phyloP scores from a whole-genome alignment of 805 yeast species.

The Torulaspora maleeae region DNA sequence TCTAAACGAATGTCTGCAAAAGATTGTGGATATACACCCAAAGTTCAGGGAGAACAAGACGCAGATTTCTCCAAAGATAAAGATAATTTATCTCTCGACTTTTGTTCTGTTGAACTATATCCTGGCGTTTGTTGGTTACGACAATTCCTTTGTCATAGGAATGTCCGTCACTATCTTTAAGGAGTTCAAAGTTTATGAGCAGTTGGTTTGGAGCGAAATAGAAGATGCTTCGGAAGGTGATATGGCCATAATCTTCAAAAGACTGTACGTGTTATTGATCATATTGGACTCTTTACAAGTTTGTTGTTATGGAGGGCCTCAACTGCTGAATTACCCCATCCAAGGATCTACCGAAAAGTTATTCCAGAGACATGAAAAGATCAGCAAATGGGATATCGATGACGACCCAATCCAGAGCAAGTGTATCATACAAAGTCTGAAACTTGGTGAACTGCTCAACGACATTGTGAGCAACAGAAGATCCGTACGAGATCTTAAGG shows the following conservation, averaged over 20 bases:
- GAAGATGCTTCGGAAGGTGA: slow-evolving; percentile 25
- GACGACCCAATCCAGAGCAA: slow-evolving; percentile 21
- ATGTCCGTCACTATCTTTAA: slow-evolving; percentile 51
- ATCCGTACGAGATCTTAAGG: slow-evolving; percentile 16
- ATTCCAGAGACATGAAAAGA: slow-evolving; percentile 10
- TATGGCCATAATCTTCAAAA: slow-evolving; percentile 37
- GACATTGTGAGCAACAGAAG: slow-evolving; percentile 26
- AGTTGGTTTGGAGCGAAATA: slow-evolving; percentile 30
- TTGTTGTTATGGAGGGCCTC: slow-evolving; percentile 48
- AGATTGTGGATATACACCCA: slow-evolving; percentile 33
- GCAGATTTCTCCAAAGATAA: slow-evolving; percentile 30
- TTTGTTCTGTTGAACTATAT: slow-evolving; percentile 50
- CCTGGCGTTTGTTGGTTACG: slow-evolving; percentile 54
- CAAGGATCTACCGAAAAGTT: slow-evolving; percentile 16
- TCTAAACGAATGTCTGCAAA: slow-evolving; percentile 32
- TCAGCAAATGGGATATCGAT: slow-evolving; percentile 31
- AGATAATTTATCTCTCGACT: slow-evolving; percentile 37
- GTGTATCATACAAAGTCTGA: slow-evolving; percentile 24
- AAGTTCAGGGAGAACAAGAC: slow-evolving; percentile 29
- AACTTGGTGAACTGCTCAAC: slow-evolving; percentile 27
- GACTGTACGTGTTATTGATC: slow-evolving; percentile 46
- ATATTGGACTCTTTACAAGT: slow-evolving; percentile 51
- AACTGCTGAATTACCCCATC: slow-evolving; percentile 30
- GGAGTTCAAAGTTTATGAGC: slow-evolving; percentile 49
- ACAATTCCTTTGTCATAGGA: slow-evolving; percentile 54